phyloP scores from a whole-genome alignment of 2,329 filamentous ascomycete genomes.

The Rosellinia necatrix region DNA sequence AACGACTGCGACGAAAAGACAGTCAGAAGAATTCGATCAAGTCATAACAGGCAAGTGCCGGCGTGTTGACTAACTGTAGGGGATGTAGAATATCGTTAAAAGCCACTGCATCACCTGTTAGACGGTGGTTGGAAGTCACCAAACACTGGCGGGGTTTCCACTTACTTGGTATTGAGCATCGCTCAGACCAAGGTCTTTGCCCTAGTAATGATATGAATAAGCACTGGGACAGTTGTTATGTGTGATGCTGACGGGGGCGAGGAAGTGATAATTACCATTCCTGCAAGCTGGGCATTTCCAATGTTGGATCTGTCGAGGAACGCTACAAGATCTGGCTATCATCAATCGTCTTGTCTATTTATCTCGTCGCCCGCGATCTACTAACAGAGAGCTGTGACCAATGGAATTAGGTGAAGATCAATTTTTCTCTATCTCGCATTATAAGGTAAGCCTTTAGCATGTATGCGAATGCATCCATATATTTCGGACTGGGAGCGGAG shows the following conservation, averaged over 20 bases:
- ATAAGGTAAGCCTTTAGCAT: neutral
- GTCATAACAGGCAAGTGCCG: neutral
- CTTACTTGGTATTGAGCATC: constrained; percentile 46
- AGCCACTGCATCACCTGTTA: constrained; percentile 42
- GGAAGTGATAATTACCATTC: constrained; percentile 37
- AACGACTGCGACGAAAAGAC: constrained; percentile 37
- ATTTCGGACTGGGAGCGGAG: neutral
- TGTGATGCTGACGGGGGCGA: neutral
- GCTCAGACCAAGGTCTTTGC: constrained; percentile 43
- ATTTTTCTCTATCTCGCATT: constrained; percentile 21
- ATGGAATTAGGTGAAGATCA: constrained; percentile 21
- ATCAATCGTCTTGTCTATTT: neutral
- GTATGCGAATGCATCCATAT: neutral
- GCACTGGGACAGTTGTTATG: neutral
- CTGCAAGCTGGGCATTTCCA: constrained; percentile 45
- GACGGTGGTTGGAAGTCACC: neutral
- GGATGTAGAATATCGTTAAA: constrained; percentile 51
- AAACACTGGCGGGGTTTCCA: neutral
- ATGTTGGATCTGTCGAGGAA: constrained; percentile 48
- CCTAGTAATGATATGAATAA: constrained; percentile 12
- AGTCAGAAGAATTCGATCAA: neutral
- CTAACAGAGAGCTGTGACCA: constrained; percentile 25
- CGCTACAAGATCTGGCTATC: constrained; percentile 40
- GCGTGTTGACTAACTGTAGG: constrained; percentile 43
- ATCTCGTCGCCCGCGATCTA: neutral